A percentile compares a stretch with the other conserved stretches of the same genome.
Conservation (phyloP, 768 basidiomycete species). For the Fomitopsis pulvina region DNA sequence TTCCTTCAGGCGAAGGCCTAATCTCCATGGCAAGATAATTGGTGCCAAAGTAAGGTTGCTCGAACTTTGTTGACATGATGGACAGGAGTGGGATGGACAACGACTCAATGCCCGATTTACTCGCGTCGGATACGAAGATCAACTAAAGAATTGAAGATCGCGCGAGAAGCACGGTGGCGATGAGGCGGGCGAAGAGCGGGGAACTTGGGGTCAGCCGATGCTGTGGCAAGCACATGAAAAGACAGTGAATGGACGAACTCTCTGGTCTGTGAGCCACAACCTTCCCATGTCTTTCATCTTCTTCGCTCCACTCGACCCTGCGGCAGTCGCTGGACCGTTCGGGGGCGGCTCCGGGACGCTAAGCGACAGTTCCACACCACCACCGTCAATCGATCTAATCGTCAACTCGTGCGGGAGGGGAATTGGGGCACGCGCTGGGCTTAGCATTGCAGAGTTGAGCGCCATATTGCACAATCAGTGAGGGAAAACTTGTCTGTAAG, state of each 20-base stretch:
- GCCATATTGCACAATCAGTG: conserved; percentile 43
- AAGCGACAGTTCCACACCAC: conserved; percentile 55
- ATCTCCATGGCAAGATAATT: conserved; percentile 66
- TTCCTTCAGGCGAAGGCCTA: conserved; percentile 61
- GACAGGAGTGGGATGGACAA: conserved; percentile 53
- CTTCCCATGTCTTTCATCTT: conserved; percentile 54
- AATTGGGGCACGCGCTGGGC: conserved; percentile 48
- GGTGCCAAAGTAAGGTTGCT: conserved; percentile 66
- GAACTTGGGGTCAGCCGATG: not conserved
- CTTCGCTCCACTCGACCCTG: conserved; percentile 48
- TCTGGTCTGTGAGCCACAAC: conserved; percentile 63
- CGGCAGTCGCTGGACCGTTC: conserved; percentile 32
- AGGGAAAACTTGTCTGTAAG: not conserved
- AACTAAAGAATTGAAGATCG: conserved; percentile 36
- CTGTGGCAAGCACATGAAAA: not conserved
- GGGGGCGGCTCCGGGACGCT: conserved; percentile 51
- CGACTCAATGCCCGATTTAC: conserved; percentile 31
- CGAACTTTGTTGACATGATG: conserved; percentile 63
- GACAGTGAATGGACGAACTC: conserved; percentile 37
- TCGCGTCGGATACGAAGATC: conserved; percentile 39
- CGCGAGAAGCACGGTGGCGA: not conserved
- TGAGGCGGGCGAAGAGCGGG: not conserved
- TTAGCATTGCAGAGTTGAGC: conserved; percentile 73
- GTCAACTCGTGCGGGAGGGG: conserved; percentile 58
- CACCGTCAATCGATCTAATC: conserved; percentile 46